Conservation (phyloP, 2,329 filamentous ascomycete species). For the Xenosphaeropsis pyriputrescens region DNA sequence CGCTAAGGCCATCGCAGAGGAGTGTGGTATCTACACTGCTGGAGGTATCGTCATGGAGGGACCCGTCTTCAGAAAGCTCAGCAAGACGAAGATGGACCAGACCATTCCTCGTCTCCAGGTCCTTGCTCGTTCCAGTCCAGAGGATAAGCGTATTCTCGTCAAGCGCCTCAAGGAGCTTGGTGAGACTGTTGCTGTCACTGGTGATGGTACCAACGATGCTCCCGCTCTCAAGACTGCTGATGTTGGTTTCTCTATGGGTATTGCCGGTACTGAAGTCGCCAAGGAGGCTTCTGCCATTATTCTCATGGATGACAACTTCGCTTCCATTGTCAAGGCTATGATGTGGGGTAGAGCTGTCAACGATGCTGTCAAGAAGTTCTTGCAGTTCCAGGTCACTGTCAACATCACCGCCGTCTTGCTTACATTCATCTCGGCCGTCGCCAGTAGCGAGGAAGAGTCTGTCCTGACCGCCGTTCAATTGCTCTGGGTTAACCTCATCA, state of each 20-base stretch:
- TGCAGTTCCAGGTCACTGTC: constrained; percentile 51
- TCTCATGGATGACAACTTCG: constrained; percentile 47
- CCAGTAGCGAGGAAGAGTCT: constrained; percentile 43
- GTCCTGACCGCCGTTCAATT: constrained; percentile 68
- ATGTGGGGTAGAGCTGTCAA: constrained; percentile 47
- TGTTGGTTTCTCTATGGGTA: constrained; percentile 55
- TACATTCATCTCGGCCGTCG: constrained; percentile 65
- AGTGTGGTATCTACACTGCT: constrained; percentile 51
- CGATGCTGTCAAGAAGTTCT: constrained; percentile 36
- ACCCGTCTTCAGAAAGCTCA: constrained; percentile 47
- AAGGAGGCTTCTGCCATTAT: constrained; percentile 48
- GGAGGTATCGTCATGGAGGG: constrained; percentile 55
- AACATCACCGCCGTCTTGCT: constrained; percentile 71
- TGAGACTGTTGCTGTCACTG: constrained; percentile 51
- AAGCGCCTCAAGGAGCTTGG: constrained; percentile 48
- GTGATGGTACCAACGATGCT: constrained; percentile 53
- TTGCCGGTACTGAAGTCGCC: constrained; percentile 48
- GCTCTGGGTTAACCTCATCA: constrained; percentile 74
- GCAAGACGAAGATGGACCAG: constrained; percentile 40
- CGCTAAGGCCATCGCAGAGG: constrained; percentile 56
- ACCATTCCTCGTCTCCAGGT: constrained; percentile 50
- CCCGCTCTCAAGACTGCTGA: constrained; percentile 51
- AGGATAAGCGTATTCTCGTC: constrained; percentile 54
- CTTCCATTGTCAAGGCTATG: constrained; percentile 45
- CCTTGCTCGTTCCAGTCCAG: constrained; percentile 52